These are phyloP conservation scores for Artomyces pyxidatus DNA, from an alignment of 768 basidiomycete species.

Conservation along the genomic window DNA sequence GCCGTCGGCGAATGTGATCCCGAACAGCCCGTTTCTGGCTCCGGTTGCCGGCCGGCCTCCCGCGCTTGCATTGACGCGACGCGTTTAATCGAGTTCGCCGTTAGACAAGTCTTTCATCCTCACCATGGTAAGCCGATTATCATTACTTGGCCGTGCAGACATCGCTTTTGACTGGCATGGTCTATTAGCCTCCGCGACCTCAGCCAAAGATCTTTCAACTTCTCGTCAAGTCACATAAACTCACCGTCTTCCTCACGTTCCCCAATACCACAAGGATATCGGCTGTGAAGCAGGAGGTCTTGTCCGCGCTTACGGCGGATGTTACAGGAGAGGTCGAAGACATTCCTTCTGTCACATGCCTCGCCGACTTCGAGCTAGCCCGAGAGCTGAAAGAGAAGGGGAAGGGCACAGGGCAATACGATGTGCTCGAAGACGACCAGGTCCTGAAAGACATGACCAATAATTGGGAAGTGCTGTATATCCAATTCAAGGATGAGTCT, in stretches of 20 bases:
- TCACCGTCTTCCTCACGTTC: conserved; percentile 54
- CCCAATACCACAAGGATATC: conserved; percentile 46
- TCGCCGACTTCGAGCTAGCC: conserved; percentile 59
- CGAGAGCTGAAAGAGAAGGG: conserved; percentile 45
- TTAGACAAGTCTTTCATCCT: no score
- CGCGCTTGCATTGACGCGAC: background rate
- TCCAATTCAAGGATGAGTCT: conserved; percentile 56
- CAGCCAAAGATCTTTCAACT: conserved; percentile 60
- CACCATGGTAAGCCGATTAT: background rate
- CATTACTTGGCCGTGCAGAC: background rate
- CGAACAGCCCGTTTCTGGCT: no score
- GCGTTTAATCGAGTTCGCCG: background rate
- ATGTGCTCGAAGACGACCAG: conserved; percentile 37
- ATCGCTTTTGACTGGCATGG: background rate
- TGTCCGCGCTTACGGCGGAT: conserved; percentile 50
- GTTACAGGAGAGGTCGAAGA: conserved; percentile 29
- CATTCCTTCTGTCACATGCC: conserved; percentile 29
- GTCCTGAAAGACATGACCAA: conserved; percentile 42
- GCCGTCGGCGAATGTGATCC: background rate
- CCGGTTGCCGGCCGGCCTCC: background rate
- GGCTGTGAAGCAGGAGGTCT: conserved; percentile 52
- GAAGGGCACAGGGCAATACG: conserved; percentile 40
- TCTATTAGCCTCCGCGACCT: conserved; percentile 39
- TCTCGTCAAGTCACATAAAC: conserved; percentile 65
- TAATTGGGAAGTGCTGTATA: conserved; percentile 62